phyloP scores from a whole-genome alignment of 441 rosid genomes.

The Hypseocharis bilobata region DNA sequence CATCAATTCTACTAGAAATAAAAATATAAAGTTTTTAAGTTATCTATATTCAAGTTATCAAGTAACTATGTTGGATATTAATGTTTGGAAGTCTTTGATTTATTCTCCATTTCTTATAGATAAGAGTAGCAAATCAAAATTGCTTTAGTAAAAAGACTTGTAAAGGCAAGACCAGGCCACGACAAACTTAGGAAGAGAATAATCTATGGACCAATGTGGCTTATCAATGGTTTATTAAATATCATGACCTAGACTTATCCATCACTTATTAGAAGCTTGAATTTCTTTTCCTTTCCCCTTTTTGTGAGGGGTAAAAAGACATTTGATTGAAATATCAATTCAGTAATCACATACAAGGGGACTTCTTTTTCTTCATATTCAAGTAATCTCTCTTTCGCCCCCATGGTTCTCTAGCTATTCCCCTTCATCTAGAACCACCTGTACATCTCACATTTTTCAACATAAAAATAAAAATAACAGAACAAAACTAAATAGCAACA shows the following conservation, averaged over 20 bases:
- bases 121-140: too few species aligned
- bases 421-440: background rate
- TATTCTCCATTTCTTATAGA: too few species aligned
- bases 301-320: too few species aligned
- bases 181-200: background rate
- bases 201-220: background rate
- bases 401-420: background rate
- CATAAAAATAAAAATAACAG: background rate
- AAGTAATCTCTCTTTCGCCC: background rate
- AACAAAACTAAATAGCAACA: background rate
- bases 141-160: too few species aligned
- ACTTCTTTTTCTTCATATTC: too few species aligned
- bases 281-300: too few species aligned
- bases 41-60: too few species aligned
- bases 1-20: too few species aligned
- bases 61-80: too few species aligned
- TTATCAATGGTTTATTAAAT: background rate
- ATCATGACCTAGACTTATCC: background rate
- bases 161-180: background rate
- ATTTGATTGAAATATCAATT: background rate
- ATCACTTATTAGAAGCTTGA: background rate
- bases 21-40: too few species aligned
- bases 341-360: background rate
- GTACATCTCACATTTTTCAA: too few species aligned
- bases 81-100: too few species aligned